Conservation (phyloP, 108 stramenopile species). For the Thalassiosira profunda region DNA sequence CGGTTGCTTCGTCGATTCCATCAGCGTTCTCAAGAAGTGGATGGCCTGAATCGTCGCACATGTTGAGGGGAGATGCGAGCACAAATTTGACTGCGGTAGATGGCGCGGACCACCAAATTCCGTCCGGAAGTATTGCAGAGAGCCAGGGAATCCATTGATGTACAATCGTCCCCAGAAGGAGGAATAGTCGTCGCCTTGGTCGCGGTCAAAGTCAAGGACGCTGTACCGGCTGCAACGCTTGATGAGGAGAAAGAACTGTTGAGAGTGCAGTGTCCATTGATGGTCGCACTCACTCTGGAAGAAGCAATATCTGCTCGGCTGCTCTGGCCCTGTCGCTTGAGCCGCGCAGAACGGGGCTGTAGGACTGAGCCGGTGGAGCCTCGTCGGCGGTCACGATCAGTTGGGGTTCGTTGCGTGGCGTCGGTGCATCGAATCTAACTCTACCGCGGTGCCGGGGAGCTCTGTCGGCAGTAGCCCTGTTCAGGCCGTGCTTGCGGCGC, state of each 20-base stretch:
- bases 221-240: no score
- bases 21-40: constrained; percentile 13
- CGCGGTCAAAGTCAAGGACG: constrained; percentile 22
- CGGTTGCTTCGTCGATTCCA: constrained; percentile 7
- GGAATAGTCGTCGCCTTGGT: not conserved
- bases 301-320: not conserved
- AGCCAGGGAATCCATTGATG: constrained; percentile 33
- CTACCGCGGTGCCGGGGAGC: constrained; percentile 5
- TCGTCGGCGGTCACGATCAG: constrained; percentile 17
- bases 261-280: no score
- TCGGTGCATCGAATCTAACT: not conserved
- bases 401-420: not conserved
- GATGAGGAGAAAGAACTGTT: no score
- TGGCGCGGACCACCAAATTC: constrained; percentile 46
- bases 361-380: constrained; percentile 8
- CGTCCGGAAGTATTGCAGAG: constrained; percentile 48
- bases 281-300: no score
- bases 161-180: constrained; percentile 53
- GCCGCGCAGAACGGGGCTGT: not conserved
- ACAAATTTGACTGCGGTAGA: constrained; percentile 17
- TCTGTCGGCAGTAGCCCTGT: constrained; percentile 3
- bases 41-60: constrained; percentile 34
- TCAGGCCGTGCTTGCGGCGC: constrained; percentile 6
- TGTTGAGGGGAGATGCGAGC: constrained; percentile 36
- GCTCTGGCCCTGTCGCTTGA: not conserved